phyloP scores from a whole-genome alignment of 495 filamentous ascomycete genomes.

The Pseudomonodictys pantanalensis region DNA sequence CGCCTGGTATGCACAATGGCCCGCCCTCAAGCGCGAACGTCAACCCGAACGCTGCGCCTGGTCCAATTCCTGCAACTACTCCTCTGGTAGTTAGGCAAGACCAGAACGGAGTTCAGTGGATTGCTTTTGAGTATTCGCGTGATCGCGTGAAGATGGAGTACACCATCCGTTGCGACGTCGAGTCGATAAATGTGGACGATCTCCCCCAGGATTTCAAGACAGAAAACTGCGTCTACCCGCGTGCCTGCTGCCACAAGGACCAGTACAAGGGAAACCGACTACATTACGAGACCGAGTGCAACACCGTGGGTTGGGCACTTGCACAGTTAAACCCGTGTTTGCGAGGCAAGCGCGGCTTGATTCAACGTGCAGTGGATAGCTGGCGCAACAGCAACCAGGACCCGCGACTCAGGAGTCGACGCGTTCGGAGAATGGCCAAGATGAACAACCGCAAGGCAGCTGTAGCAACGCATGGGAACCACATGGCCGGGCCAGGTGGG shows the following conservation, averaged over 20 bases:
- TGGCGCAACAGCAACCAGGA: slow-evolving; percentile 99
- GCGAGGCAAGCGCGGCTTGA: slow-evolving; percentile 88
- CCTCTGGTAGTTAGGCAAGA: slow-evolving; percentile 93
- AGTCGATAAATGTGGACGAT: slow-evolving; percentile 87
- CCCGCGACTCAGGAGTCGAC: slow-evolving; percentile 78
- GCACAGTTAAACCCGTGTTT: slow-evolving; percentile 89
- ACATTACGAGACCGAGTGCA: slow-evolving; percentile 97
- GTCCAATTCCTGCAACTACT: slow-evolving; percentile 96
- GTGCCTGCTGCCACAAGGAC: slow-evolving; percentile 92
- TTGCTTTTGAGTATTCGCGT: slow-evolving; percentile 96
- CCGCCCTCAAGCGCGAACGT: slow-evolving; percentile 45
- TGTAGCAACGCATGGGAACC: slow-evolving; percentile 46
- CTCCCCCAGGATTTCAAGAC: slow-evolving; percentile 87
- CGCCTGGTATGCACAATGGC: slow-evolving; percentile 49
- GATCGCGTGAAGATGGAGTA: slow-evolving; percentile 99
- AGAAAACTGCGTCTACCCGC: slow-evolving; percentile 96
- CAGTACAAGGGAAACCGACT: slow-evolving; percentile 93
- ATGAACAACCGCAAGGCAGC: slow-evolving; percentile 76
- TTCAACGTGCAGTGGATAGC: slow-evolving; percentile 95
- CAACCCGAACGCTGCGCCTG: slow-evolving; percentile 90
- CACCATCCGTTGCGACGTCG: slow-evolving; percentile 95
- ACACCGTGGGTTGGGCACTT: slow-evolving; percentile 94
- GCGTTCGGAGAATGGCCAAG: slow-evolving; percentile 93
- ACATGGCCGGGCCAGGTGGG: slow-evolving; percentile 52
- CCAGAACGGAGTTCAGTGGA: slow-evolving; percentile 97